Evolutionary conservation across 495 filamentous ascomycete genomes (phyloP), one percentile per base, ranked within the genome.

Genomic region (Daldinia loculata): DNA sequence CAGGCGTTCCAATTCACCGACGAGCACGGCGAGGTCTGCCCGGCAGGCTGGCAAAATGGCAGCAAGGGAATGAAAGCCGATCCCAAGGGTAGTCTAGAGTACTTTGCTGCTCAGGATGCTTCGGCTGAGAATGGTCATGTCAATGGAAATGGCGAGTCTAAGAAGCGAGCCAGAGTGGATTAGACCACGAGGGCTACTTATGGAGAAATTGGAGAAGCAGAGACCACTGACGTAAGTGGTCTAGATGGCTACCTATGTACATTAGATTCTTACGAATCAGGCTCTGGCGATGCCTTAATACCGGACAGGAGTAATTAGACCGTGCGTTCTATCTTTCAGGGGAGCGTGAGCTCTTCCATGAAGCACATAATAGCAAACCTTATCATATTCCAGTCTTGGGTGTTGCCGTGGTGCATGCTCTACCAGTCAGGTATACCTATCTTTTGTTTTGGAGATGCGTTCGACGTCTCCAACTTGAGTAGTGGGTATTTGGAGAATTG

Each of bases 1-100:
- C 82, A 89, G 71, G 86, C 86, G 15, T 87, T 89, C 78, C 81
- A 86, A 72, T 88, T 88, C 78, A 87, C 84, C 66, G 86, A 88
- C 63, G 83, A 89, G 77, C 85, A 84, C 61, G 86, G 86, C 60
- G 87, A 89, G 75, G 85, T 85, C 66, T 87, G 84, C 75, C 85
- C 85, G 24, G 84, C 84, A 51, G 86, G 86, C 78, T 88, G 86
- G 86, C 83, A 84, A 63, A 78, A 82, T 24, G 86, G 86, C 48
- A 77, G 73, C 36, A 80, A 82, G 69, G 83, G 83, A 32, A 86
- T 88, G 80, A 84, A 86, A 76, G 85, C 81, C 22, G 81, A 81
- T 36, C 82, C 82, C 38, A 83, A 80, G 63, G 82, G 79, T 32
- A 81, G 81, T 29, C 77, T 83, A 32, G 80, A 80, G 60, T 84